Evolutionary conservation across 768 basidiomycete genomes (phyloP).

Genomic region (Leccinum incarnatum): DNA sequence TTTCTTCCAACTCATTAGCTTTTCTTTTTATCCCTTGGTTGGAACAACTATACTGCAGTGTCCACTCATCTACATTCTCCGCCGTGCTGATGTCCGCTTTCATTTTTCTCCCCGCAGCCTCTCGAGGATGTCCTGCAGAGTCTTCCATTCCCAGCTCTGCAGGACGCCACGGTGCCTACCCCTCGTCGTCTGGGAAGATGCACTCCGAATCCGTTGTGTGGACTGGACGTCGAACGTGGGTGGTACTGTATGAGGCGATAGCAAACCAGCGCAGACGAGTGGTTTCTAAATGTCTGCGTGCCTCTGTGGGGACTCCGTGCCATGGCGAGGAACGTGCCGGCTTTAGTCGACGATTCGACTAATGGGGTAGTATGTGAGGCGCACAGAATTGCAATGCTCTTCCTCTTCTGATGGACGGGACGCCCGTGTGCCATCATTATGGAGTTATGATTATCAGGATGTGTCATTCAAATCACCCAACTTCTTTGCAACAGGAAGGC

Average conservation of each 20-base stretch:
- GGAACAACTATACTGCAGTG: not conserved
- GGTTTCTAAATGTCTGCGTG: constrained; percentile 38
- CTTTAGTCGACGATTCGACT: constrained; percentile 4
- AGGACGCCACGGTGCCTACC: not conserved
- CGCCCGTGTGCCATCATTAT: not conserved
- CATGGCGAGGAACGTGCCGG: constrained; percentile 72
- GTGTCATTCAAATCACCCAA: not conserved
- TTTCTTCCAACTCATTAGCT: not conserved
- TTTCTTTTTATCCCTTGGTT: not conserved
- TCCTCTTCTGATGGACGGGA: not conserved
- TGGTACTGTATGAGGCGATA: constrained; percentile 16
- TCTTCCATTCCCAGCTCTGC: constrained; percentile 8
- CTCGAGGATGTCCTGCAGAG: constrained; percentile 11
- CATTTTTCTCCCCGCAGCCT: not conserved
- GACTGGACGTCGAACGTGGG: constrained; percentile 6
- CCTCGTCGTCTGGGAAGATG: constrained; percentile 20
- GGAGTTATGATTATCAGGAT: not conserved
- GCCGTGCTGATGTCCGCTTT: not conserved
- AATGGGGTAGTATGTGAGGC: constrained; percentile 82
- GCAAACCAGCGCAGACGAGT: constrained; percentile 46
- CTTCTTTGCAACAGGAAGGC: too few relatives aligned
- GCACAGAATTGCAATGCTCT: constrained; percentile 41
- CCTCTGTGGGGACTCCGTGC: constrained; percentile 81
- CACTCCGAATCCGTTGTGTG: not conserved
- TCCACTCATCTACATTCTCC: not conserved